Percentiles rank a stretch among this genome's conserved stretches.
Evolutionary conservation across 257 asterid species (phyloP).

Genomic region (Solanum lycopersicoides): DNA sequence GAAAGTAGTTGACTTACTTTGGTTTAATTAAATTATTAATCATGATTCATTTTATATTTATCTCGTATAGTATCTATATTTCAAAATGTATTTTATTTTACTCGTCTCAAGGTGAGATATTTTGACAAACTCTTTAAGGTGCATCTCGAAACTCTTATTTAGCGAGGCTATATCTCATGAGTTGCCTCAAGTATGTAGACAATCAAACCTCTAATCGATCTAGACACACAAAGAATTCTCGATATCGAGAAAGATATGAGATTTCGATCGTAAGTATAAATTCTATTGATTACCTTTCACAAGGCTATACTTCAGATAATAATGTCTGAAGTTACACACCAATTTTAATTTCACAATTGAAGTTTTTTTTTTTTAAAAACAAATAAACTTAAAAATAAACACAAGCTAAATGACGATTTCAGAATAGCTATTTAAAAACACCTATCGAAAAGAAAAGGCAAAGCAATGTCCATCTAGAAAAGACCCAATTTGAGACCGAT

Average conservation of each 20-base stretch:
- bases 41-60: not conserved
- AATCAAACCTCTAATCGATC: not conserved
- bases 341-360: no score
- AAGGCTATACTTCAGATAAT: not conserved
- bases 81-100: not conserved
- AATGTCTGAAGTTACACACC: no score
- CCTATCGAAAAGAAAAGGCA: not conserved
- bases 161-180: not conserved
- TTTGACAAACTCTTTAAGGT: not conserved
- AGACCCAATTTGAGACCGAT: not conserved
- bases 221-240: no score
- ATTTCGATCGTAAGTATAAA: no score
- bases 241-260: fast-evolving
- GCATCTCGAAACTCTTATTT: not conserved
- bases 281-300: no score
- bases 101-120: not conserved
- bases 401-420: no score
- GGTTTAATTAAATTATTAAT: not conserved
- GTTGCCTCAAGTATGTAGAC: not conserved
- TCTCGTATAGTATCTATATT: not conserved
- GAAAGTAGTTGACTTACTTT: not conserved
- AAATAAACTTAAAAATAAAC: no score
- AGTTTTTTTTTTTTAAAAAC: no score
- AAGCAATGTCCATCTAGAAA: not conserved
- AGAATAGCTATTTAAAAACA: no score